Base-by-base conservation (phyloP, 345 rosid species). In the Salix purpurea region DNA sequence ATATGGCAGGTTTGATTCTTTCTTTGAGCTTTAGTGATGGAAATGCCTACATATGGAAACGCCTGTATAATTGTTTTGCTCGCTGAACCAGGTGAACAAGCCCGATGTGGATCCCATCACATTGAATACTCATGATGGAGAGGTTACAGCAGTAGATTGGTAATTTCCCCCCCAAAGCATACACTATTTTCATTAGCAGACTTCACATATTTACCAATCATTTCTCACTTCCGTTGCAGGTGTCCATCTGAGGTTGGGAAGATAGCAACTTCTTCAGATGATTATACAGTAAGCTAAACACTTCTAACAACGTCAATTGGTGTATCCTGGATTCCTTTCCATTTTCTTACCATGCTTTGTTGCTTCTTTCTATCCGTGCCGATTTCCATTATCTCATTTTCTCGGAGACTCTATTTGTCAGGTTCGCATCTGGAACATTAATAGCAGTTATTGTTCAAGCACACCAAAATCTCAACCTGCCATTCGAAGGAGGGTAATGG, bases 81-180 rank as follows among this genome's bases (percentile, higher is more conserved):
- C 77, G 36, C 71, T 46, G 24, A 79, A 67, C 48, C 89, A 93
- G 99, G 91, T 92, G 77, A 85, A 90, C 77, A 89, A 88, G 75
- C 97, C 97, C 71, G 80, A 83, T 30, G 75, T 9, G 60, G 92
- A 88, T 79, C 94, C 98, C 65, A 71, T 85, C 79, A 71, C 79
- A 77, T 86, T 93, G 85, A 86, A 78, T 83, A 85, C 88, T 67
- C 96, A 93, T 13, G 88, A 86, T 72, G 91, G 88, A 58, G 99
- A 96, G 88, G 99, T 96, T 69, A 88, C 95, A 3, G 92, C 97
- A 60, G 97, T 93, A 60, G 92, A 91, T 76, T 96, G 99, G 99
- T 96, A 93, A 52, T 72, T 42, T 34, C 79, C 39, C 32, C 44
- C 19, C 70, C 37, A 67, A 23, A 14, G 28, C 26, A 30, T 62